Evolutionary conservation across 1,139 yeast genomes (phyloP).

Genomic region (Yamadazyma triangularis): DNA sequence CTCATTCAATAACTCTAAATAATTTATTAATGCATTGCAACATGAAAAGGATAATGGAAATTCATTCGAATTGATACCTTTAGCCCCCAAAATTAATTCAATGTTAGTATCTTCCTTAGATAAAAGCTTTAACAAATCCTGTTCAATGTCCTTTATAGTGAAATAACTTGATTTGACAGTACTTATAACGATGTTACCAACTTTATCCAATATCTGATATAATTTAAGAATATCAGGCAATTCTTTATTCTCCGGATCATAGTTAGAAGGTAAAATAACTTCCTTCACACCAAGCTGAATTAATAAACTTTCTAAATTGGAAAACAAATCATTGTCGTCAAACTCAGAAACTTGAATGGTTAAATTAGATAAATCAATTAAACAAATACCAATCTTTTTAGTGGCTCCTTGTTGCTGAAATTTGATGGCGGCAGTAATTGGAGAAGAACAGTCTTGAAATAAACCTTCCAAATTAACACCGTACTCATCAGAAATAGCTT

Average conservation of each 20-base stretch:
- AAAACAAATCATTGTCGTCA: constrained; percentile 79
- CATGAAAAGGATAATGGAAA: constrained; percentile 35
- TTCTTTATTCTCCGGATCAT: constrained; percentile 28
- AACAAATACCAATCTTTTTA: constrained; percentile 70
- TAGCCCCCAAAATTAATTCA: constrained; percentile 57
- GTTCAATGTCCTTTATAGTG: constrained; percentile 59
- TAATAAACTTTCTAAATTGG: constrained; percentile 78
- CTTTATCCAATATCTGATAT: constrained; percentile 60
- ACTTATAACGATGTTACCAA: constrained; percentile 68
- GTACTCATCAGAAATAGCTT: constrained; percentile 34
- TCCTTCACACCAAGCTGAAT: constrained; percentile 90
- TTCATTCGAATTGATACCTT: constrained; percentile 42
- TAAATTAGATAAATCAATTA: constrained; percentile 68
- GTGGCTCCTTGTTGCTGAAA: constrained; percentile 37
- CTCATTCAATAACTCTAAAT: constrained; percentile 59
- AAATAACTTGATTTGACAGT: constrained; percentile 56
- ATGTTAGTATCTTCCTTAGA: constrained; percentile 32
- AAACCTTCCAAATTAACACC: constrained; percentile 66
- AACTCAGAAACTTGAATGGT: constrained; percentile 74
- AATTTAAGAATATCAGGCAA: constrained; percentile 42
- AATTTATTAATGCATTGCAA: constrained; percentile 60
- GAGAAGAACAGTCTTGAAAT: constrained; percentile 53
- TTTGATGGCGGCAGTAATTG: constrained; percentile 75
- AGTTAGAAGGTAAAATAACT: constrained; percentile 55
- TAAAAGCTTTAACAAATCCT: constrained; percentile 64